A percentile compares a stretch with the other conserved stretches of the same genome.
Evolutionary conservation across 169 alveolate species (phyloP).

Genomic region (Neospora caninum): DNA sequence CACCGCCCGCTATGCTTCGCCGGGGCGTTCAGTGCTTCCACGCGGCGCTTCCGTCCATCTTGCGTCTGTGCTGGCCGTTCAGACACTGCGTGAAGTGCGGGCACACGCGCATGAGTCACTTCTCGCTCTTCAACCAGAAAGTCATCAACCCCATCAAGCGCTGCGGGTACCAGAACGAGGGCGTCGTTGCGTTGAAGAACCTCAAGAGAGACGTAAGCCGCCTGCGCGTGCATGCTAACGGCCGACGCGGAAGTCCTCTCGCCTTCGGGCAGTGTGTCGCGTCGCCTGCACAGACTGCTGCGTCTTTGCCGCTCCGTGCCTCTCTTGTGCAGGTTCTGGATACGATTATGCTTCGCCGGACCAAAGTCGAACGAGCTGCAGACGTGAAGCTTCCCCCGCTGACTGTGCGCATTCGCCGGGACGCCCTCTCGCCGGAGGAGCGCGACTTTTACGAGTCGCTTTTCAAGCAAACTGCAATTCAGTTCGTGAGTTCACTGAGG

Average conservation of each 20-base stretch:
- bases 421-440: slow-evolving; percentile 83
- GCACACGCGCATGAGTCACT: slow-evolving; percentile 85
- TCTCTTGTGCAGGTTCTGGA: slow-evolving; percentile 49
- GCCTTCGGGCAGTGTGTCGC: too few species aligned
- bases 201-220: slow-evolving; percentile 72
- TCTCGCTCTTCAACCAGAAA: slow-evolving; percentile 83
- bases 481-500: slow-evolving; percentile 68
- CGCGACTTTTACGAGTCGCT: slow-evolving; percentile 85
- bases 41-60: too few species aligned
- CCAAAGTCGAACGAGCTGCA: slow-evolving; percentile 86
- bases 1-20: too few species aligned
- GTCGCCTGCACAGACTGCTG: too few species aligned
- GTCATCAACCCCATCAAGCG: slow-evolving; percentile 86
- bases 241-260: too few species aligned
- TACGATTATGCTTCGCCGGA: slow-evolving; percentile 77
- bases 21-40: too few species aligned
- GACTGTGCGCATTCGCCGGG: slow-evolving; percentile 79
- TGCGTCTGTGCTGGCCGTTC: not conserved
- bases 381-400: slow-evolving; percentile 87
- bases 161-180: slow-evolving; percentile 84
- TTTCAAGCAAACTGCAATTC: slow-evolving; percentile 81
- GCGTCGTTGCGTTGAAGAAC: slow-evolving; percentile 76
- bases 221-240: too few species aligned
- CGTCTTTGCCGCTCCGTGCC: not conserved
- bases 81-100: slow-evolving; percentile 83